Evolutionary conservation across 2,329 filamentous ascomycete genomes (phyloP), one percentile per base, ranked within the genome.

Genomic region (Apiospora sp.): DNA sequence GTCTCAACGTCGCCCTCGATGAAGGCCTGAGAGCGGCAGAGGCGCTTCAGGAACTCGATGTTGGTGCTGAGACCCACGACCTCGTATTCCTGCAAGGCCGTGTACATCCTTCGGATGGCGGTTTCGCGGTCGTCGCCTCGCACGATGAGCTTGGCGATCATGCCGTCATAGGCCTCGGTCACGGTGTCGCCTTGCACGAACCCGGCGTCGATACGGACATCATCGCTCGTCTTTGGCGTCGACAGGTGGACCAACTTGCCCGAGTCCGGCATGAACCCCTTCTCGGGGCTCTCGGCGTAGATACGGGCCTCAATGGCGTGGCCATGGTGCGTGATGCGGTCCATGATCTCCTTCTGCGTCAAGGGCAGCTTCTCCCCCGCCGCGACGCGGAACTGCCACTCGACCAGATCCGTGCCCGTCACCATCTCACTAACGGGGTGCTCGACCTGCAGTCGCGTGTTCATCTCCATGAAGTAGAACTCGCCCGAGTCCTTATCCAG

Each of bases 61-160:
- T 99, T 99, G 8, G 96, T 99, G 80, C 94, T 92, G 10, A 97
- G 90, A 0, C 96, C 96, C 3, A 96, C 96, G 14, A 99, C 92
- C 83, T 99, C 94, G 80, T 98, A 99, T 68, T 94, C 89, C 75
- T 94, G 92, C 14, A 99, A 86, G 0, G 96, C 95, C 4, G 92
- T 86, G 49, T 91, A 90, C 73, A 99, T 87, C 82, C 94, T 97
- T 73, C 93, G 91, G 69, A 99, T 92, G 4, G 95, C 94, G 37
- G 93, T 92, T 80, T 93, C 89, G 73, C 96, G 89, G 72, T 92
- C 92, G 22, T 90, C 89, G 0, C 94, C 96, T 72, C 94, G 90
- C 7, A 98, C 94, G 77, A 99, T 99, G 70, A 99, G 89, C 84
- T 99, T 99, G 64, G 96, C 94, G 76, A 99, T 98, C 96, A 99